Evolutionary conservation across 148 eudicot species (phyloP), one percentile per base, ranked within the genome.

Genomic region (Simmondsia chinensis): DNA sequence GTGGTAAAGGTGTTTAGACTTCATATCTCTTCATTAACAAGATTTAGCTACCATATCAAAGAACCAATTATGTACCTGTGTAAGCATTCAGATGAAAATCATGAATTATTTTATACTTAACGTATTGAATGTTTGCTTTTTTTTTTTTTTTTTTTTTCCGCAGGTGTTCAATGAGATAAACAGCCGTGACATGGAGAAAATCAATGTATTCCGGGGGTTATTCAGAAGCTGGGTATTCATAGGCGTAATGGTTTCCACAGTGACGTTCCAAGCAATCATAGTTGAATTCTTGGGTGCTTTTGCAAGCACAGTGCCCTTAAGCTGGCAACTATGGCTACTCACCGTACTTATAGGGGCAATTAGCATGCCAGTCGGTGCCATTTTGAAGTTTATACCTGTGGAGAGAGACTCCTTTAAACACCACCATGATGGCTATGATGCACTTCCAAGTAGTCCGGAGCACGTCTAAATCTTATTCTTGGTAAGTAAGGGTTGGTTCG

Each of bases 131-230:
- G n/a, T 23, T 13, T 9, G 1, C 31, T 23, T 56, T 13, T 46
- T n/a, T 13, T 16, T 23, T 10, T 11, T 14, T 10, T 25, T 15
- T 7, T 31, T n/a, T 38, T 56, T 16, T 10, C 32, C 11, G n/a
- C 76, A 91, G 99, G 74, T 86, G 33, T 91, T 91, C 65, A 91
- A 91, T 31, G 99, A 91, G 56, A 72, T 91, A 58, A 91, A 91
- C 66, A 91, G 99, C 63, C 86, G 95, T 14, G 96, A 91, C 36
- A 91, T 91, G 24, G 99, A 85, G 63, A 91, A 71, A 65, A 79
- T 91, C 47, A 85, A 91, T 57, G 68, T 91, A 11, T 86, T 91
- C 68, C 62, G 72, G 1, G 89, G 94, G 19, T 57, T 86, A 16
- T 75, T 86, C 53, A 73, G 67, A 57, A 86, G 82, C 77, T 70